phyloP scores from a whole-genome alignment of 441 rosid species.

The Flueggea neowawraea region DNA sequence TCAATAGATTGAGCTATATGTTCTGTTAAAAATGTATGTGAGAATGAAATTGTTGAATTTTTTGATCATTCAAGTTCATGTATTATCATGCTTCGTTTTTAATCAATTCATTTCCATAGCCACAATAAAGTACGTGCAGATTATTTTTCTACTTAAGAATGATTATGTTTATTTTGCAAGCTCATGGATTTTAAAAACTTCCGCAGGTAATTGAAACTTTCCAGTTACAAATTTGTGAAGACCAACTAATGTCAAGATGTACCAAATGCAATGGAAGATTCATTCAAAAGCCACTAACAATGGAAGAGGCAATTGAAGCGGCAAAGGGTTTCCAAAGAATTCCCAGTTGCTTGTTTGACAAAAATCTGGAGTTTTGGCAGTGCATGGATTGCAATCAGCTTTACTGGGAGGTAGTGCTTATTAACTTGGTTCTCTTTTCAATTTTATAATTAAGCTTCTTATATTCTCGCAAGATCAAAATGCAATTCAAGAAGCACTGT shows the following conservation, averaged over 20 bases:
- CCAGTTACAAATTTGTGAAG: slow-evolving; percentile 61
- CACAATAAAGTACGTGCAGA: too few species aligned
- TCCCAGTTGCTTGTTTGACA: slow-evolving; percentile 75
- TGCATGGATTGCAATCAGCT: slow-evolving; percentile 92
- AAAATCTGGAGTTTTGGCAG: slow-evolving; percentile 88
- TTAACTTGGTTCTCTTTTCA: not conserved
- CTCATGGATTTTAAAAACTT: slow-evolving; percentile 3
- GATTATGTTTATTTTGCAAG: not conserved
- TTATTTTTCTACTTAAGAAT: not conserved
- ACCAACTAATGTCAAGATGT: slow-evolving; percentile 89
- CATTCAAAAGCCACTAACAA: slow-evolving; percentile 72
- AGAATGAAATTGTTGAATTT: too few species aligned
- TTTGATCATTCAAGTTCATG: too few species aligned
- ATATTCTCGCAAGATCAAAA: too few species aligned
- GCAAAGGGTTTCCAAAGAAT: slow-evolving; percentile 94
- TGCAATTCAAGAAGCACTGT: too few species aligned
- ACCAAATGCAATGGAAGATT: slow-evolving; percentile 92
- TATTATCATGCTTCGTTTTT: too few species aligned
- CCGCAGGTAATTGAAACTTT: slow-evolving; percentile 73
- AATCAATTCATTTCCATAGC: too few species aligned
- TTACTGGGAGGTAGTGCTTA: slow-evolving; percentile 79
- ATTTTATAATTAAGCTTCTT: not conserved
- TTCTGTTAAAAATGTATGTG: too few species aligned
- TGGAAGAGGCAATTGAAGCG: slow-evolving; percentile 89
- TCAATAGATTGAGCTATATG: too few species aligned